Conservation (phyloP, 495 filamentous ascomycete species). For the Pseudomonodictys pantanalensis region DNA sequence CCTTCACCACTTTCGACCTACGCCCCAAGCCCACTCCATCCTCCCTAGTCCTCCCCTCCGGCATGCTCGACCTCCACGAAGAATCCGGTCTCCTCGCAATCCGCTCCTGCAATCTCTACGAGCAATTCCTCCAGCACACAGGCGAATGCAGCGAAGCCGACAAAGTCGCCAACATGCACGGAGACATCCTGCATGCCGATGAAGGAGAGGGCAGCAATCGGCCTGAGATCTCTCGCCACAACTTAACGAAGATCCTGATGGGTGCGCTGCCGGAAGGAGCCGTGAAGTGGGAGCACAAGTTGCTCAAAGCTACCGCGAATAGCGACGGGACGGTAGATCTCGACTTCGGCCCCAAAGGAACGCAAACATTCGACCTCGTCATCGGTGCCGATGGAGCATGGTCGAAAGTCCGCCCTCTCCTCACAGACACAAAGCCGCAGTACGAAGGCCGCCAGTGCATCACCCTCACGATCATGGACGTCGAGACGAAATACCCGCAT, state of each 20-base stretch:
- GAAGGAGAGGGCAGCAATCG: slow-evolving; percentile 36
- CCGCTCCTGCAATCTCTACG: slow-evolving; percentile 48
- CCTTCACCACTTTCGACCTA: slow-evolving; percentile 53
- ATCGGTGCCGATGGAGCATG: slow-evolving; percentile 34
- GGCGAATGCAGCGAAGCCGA: slow-evolving; percentile 42
- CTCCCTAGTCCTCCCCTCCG: slow-evolving; percentile 36
- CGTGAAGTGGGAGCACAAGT: slow-evolving; percentile 50
- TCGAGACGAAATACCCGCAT: slow-evolving; percentile 25
- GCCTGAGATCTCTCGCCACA: slow-evolving; percentile 49
- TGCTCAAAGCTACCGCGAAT: slow-evolving; percentile 25
- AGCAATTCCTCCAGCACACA: slow-evolving; percentile 43
- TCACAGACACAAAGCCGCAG: slow-evolving; percentile 18
- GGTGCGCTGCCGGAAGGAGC: slow-evolving; percentile 39
- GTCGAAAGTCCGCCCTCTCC: slow-evolving; percentile 19
- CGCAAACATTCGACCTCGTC: slow-evolving; percentile 27
- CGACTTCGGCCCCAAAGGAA: slow-evolving; percentile 34
- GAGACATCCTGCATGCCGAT: slow-evolving; percentile 43
- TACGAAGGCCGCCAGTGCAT: slow-evolving; percentile 33
- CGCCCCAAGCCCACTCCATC: slow-evolving; percentile 39
- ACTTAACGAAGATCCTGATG: slow-evolving; percentile 45
- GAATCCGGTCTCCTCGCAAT: slow-evolving; percentile 53
- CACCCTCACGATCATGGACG: slow-evolving; percentile 29
- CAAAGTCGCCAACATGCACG: slow-evolving; percentile 43
- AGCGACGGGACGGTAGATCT: slow-evolving; percentile 36
- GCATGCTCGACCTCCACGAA: slow-evolving; percentile 57